phyloP scores from a whole-genome alignment of 2,329 filamentous ascomycete genomes.

The Cladosporium sp. region DNA sequence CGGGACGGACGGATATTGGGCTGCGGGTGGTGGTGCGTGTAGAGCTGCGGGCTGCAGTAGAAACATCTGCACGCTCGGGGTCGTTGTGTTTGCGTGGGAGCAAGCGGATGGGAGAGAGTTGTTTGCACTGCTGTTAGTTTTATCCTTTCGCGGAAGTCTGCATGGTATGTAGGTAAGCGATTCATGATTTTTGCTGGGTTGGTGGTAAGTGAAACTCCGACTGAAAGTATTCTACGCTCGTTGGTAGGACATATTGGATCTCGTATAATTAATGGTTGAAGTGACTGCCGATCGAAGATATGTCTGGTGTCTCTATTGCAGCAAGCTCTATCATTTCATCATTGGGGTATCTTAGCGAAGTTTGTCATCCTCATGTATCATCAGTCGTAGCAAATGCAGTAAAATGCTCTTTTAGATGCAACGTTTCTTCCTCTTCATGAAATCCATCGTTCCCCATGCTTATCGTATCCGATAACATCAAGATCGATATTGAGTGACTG shows the following conservation, averaged over 20 bases:
- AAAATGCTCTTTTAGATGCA: not conserved
- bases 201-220: too few relatives aligned
- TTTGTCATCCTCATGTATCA: not conserved
- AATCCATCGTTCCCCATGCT: conserved; percentile 58
- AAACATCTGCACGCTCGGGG: not conserved
- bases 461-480: conserved; percentile 63
- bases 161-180: not conserved
- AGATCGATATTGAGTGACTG: conserved; percentile 64
- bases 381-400: conserved; percentile 8
- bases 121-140: not conserved
- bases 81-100: not conserved
- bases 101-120: not conserved
- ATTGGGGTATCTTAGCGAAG: conserved; percentile 13
- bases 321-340: not conserved
- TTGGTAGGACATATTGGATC: not conserved
- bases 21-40: not conserved
- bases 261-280: not conserved
- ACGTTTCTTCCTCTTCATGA: conserved; percentile 40
- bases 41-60: not conserved
- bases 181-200: not conserved
- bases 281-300: not conserved
- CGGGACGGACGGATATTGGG: not conserved
- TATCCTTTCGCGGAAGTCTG: not conserved
- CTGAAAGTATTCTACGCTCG: not conserved
- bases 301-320: not conserved